phyloP scores from a whole-genome alignment of 108 stramenopile species.

The Nitzschia inconspicua region DNA sequence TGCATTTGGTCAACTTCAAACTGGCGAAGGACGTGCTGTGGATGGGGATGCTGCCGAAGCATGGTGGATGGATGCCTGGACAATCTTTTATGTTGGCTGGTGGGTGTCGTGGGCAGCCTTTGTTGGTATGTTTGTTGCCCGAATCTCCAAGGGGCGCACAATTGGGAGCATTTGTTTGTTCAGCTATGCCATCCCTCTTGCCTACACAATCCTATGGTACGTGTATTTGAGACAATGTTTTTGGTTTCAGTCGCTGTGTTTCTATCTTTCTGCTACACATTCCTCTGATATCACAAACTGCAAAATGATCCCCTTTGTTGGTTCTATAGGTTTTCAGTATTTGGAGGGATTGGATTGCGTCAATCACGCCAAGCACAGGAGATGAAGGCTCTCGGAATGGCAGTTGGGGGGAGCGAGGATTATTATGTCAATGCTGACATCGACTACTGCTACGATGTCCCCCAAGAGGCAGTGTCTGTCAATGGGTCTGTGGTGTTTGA shows the following conservation, averaged over 20 bases:
- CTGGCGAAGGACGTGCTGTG: constrained; percentile 40
- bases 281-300: no score
- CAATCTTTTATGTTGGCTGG: constrained; percentile 69
- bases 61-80: constrained; percentile 60
- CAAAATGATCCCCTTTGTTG: no score
- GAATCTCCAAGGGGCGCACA: constrained; percentile 55
- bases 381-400: constrained; percentile 26
- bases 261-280: no score
- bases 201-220: constrained; percentile 45
- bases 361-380: constrained; percentile 45
- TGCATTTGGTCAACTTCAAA: constrained; percentile 40
- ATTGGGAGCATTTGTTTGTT: constrained; percentile 40
- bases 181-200: constrained; percentile 28
- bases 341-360: constrained; percentile 60
- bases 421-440: constrained; percentile 21
- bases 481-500: constrained; percentile 24
- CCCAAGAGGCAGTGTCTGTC: constrained; percentile 35
- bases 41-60: constrained; percentile 37
- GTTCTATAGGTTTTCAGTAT: constrained; percentile 55
- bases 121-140: constrained; percentile 69
- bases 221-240: no score
- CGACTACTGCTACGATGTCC: constrained; percentile 45
- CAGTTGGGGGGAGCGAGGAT: constrained; percentile 16
- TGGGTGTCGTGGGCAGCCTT: constrained; percentile 69
- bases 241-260: no score